Evolutionary conservation across 768 basidiomycete genomes (phyloP).

Genomic region (Phlebiopsis gigantea): DNA sequence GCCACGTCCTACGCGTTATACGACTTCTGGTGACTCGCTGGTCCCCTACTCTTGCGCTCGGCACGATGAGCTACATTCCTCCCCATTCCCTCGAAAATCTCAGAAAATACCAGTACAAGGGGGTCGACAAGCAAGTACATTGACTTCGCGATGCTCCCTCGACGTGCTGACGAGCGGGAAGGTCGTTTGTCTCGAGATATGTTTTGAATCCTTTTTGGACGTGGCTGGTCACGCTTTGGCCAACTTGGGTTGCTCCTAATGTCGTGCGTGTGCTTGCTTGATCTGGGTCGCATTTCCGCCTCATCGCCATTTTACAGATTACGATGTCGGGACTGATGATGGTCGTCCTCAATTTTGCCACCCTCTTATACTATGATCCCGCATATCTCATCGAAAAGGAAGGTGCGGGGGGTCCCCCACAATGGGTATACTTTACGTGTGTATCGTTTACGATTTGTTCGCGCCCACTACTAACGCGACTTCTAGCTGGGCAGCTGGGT

Average conservation of each 20-base stretch:
- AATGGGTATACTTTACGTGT: constrained; percentile 89
- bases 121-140: constrained; percentile 67
- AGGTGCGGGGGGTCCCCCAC: constrained; percentile 56
- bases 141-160: not conserved
- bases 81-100: constrained; percentile 66
- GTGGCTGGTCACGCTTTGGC: constrained; percentile 88
- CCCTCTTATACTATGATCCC: constrained; percentile 82
- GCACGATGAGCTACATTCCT: constrained; percentile 60
- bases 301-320: constrained; percentile 48
- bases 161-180: constrained; percentile 22
- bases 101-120: constrained; percentile 74
- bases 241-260: constrained; percentile 81
- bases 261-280: constrained; percentile 46
- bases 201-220: constrained; percentile 86
- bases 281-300: not conserved
- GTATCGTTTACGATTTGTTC: not conserved
- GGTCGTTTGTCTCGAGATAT: constrained; percentile 72
- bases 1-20: not conserved
- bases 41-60: not conserved
- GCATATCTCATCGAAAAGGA: constrained; percentile 64
- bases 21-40: not conserved
- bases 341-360: constrained; percentile 79
- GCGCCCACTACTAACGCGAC: not conserved
- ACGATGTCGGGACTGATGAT: constrained; percentile 81
- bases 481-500: constrained; percentile 74